phyloP scores from a whole-genome alignment of 768 basidiomycete genomes.

The Terana coerulea region DNA sequence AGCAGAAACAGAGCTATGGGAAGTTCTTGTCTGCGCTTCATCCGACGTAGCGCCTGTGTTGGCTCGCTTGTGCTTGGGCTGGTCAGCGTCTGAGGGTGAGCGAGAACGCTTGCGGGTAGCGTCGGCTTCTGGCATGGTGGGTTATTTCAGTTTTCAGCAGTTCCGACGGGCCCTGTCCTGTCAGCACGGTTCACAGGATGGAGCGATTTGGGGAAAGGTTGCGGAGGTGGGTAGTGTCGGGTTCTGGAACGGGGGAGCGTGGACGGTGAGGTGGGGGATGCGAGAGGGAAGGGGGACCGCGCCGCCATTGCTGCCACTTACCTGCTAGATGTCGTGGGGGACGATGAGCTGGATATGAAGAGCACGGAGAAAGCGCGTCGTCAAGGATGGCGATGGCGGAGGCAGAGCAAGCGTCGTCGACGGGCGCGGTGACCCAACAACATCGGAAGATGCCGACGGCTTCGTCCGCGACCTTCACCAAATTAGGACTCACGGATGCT shows the following conservation, averaged over 20 bases:
- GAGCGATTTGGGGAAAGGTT: constrained; percentile 17
- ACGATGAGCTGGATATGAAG: too few species aligned
- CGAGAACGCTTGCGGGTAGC: constrained; percentile 83
- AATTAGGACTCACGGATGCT: too few species aligned
- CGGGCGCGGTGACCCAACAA: constrained; percentile 1
- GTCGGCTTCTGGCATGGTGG: constrained; percentile 86
- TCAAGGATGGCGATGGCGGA: neutral
- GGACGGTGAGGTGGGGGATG: constrained; percentile 25
- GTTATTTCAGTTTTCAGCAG: constrained; percentile 38
- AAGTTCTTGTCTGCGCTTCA: constrained; percentile 52
- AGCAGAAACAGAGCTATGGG: constrained; percentile 30
- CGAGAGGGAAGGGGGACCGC: constrained; percentile 15
- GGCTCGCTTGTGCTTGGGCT: constrained; percentile 80
- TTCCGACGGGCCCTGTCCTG: constrained; percentile 24
- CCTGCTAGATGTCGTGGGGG: constrained; percentile 4
- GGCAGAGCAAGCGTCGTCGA: neutral
- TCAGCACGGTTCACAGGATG: constrained; percentile 23
- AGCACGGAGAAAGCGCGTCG: too few species aligned
- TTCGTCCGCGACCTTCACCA: neutral
- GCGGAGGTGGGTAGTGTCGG: constrained; percentile 18
- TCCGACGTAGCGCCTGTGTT: constrained; percentile 74
- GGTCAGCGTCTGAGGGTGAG: constrained; percentile 74
- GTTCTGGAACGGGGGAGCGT: constrained; percentile 25
- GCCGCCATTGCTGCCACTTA: constrained; percentile 16
- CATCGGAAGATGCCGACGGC: constrained; percentile 4